phyloP scores from a whole-genome alignment of 352 stramenopile species.

The Chrysophaeum taylorii region DNA sequence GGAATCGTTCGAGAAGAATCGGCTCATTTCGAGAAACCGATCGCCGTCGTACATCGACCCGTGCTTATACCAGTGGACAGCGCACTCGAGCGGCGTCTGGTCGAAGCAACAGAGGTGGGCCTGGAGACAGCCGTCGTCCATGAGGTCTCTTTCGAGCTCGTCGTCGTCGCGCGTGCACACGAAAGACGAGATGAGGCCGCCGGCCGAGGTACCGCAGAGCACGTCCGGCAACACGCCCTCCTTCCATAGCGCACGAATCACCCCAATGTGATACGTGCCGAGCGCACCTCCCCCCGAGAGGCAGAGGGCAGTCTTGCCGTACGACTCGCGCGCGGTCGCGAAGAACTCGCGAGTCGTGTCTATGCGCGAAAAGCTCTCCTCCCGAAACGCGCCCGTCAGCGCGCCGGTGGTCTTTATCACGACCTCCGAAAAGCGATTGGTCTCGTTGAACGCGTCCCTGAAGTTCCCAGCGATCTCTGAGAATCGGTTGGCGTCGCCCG shows the following conservation, averaged over 20 bases:
- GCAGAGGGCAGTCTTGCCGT: conserved; percentile 87
- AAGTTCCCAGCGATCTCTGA: too few relatives aligned
- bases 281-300: conserved; percentile 84
- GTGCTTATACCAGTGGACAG: conserved; percentile 34
- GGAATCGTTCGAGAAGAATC: conserved; percentile 27
- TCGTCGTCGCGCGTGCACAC: conserved; percentile 51
- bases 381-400: background rate
- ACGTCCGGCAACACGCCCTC: conserved; percentile 46
- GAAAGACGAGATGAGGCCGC: conserved; percentile 49
- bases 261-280: conserved; percentile 87
- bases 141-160: conserved; percentile 44
- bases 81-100: conserved; percentile 40
- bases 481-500: background rate
- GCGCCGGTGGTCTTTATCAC: background rate
- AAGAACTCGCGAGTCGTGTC: conserved; percentile 41
- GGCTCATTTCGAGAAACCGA: conserved; percentile 39
- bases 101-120: conserved; percentile 42
- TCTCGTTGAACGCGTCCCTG: background rate
- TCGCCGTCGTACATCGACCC: conserved; percentile 47
- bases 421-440: background rate
- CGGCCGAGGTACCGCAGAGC: conserved; percentile 51
- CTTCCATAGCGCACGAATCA: conserved; percentile 64
- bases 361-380: conserved; percentile 21
- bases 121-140: conserved; percentile 23
- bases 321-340: conserved; percentile 57